phyloP scores from a whole-genome alignment of 305 asterid species.

The Fraxinus platypoda region DNA sequence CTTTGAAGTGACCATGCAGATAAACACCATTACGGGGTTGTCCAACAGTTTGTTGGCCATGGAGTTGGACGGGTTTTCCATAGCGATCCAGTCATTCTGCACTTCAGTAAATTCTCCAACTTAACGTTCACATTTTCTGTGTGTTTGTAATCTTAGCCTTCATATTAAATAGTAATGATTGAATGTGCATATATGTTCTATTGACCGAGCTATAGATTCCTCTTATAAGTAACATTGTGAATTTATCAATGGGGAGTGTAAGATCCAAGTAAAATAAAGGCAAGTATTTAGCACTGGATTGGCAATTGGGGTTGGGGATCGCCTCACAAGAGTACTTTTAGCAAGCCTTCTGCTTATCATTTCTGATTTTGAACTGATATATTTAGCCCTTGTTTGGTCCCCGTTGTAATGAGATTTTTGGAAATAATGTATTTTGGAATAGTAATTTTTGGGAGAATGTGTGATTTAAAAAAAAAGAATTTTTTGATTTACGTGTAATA shows the following conservation, averaged over 20 bases:
- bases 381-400: neutral
- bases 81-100: constrained; percentile 84
- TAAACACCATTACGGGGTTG: constrained; percentile 75
- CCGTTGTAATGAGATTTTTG: too few relatives aligned
- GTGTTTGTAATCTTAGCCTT: constrained; percentile 7
- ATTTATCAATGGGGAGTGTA: neutral
- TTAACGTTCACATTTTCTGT: constrained; percentile 12
- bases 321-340: neutral
- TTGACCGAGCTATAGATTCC: constrained; percentile 5
- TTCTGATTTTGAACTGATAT: neutral
- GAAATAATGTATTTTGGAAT: too few relatives aligned
- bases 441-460: too few relatives aligned
- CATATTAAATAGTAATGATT: neutral
- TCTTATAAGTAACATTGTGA: neutral
- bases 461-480: too few relatives aligned
- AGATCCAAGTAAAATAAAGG: neutral
- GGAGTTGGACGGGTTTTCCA: constrained; percentile 94
- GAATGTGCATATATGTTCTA: neutral
- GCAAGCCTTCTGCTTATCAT: neutral
- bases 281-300: neutral
- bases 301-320: neutral
- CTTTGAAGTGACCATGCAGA: constrained; percentile 79
- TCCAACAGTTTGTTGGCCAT: constrained; percentile 89
- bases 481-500: too few relatives aligned
- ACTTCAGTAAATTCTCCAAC: constrained; percentile 56